Evolutionary conservation across 163 green algal species (phyloP), one percentile per base, ranked within the genome.

Genomic region (Scenedesmus sp.): DNA sequence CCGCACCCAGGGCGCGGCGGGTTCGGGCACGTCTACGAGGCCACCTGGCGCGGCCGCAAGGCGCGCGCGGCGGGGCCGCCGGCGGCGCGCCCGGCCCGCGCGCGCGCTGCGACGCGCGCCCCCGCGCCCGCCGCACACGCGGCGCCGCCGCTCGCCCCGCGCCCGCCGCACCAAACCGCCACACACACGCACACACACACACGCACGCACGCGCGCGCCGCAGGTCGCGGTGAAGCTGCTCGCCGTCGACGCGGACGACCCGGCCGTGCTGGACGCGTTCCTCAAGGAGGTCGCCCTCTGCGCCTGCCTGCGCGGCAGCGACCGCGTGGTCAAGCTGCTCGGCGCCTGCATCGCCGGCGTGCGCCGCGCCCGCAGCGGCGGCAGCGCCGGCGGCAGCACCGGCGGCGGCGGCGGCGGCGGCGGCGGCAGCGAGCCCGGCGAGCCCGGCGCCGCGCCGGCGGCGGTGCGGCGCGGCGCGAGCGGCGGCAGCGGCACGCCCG

Each of bases 21-120:
- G 57, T 95, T 92, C 86, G 91, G 91, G 1, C 70, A 57, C 2
- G 90, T 95, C 51, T 92, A 91, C 42, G 87, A 91, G 75, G 83
- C 70, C 1, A 70, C 18, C 18, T 96, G 86, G 85, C 80, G 88
- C 1, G 88, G 87, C 0, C 72, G 78, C 54, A 45, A 36, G 67
- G 70, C 69, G 34, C 18, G 50, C 7, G 17, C 20, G n/a, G n/a
- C n/a, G n/a, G n/a, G n/a, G n/a, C n/a, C n/a, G n/a, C n/a, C n/a
- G n/a, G n/a, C n/a, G n/a, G n/a, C n/a, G n/a, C n/a, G n/a, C n/a
- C n/a, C n/a, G n/a, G n/a, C n/a, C n/a, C n/a, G n/a, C n/a, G n/a
- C n/a, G n/a, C n/a, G n/a, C n/a, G n/a, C n/a, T n/a, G n/a, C n/a
- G n/a, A n/a, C n/a, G n/a, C n/a, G n/a, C n/a, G n/a, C n/a, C n/a